Evolutionary conservation across 2,329 filamentous ascomycete species (phyloP).

Genomic region (Penicillium verrucosum): DNA sequence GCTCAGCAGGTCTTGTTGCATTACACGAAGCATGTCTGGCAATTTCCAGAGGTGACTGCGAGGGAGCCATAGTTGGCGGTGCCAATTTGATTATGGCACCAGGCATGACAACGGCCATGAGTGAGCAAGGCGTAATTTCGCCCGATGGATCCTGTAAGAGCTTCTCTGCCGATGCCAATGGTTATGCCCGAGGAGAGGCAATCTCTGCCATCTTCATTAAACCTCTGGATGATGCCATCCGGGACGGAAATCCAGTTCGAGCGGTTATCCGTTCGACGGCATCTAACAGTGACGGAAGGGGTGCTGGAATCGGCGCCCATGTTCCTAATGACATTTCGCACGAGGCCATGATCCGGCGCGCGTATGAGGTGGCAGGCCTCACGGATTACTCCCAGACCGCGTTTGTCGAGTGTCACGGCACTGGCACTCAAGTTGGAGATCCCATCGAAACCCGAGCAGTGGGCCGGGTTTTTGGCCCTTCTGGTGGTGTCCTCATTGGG

Average conservation of each 20-base stretch:
- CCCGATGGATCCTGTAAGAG: slow-evolving; percentile 27
- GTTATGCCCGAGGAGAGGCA: slow-evolving; percentile 33
- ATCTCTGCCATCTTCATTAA: slow-evolving; percentile 31
- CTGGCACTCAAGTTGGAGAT: slow-evolving; percentile 31
- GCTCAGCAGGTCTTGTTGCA: slow-evolving; percentile 33
- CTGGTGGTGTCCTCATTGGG: slow-evolving; percentile 4
- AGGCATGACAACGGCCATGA: slow-evolving; percentile 22
- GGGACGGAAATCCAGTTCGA: neutral
- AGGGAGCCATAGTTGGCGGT: slow-evolving; percentile 33
- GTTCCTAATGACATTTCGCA: neutral
- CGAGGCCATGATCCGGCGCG: neutral
- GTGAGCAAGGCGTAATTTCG: slow-evolving; percentile 36
- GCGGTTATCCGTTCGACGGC: neutral
- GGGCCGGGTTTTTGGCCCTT: slow-evolving; percentile 18
- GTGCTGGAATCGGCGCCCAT: neutral
- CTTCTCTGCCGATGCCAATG: slow-evolving; percentile 28
- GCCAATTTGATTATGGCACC: slow-evolving; percentile 34
- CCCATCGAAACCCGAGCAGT: slow-evolving; percentile 28
- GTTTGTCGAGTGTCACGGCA: slow-evolving; percentile 6
- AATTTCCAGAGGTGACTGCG: slow-evolving; percentile 14
- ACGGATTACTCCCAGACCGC: slow-evolving; percentile 13
- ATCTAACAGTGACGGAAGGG: neutral
- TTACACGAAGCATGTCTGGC: slow-evolving; percentile 30
- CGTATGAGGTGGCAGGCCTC: slow-evolving; percentile 4
- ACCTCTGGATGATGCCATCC: slow-evolving; percentile 9